These are phyloP conservation scores for Bathelium albidoporum DNA, from an alignment of 495 filamentous ascomycete species.

Conservation along the genomic window DNA sequence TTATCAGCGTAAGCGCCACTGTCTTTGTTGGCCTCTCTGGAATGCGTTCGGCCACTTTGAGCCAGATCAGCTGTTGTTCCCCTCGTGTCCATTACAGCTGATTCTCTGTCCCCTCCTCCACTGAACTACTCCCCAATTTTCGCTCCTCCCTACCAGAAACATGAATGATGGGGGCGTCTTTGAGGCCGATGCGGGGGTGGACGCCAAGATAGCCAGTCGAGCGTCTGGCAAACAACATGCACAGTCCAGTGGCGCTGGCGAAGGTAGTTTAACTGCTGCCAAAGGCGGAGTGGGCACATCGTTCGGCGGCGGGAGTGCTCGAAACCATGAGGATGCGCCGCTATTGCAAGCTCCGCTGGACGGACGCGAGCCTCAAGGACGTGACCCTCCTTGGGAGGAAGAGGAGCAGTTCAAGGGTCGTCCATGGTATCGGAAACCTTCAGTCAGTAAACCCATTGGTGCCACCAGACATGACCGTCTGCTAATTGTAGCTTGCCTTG, in stretches of 20 bases:
- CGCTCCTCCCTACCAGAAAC: not conserved
- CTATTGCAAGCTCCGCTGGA: slow-evolving; percentile 5
- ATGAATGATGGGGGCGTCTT: not conserved
- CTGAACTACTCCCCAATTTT: not conserved
- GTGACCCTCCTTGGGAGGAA: slow-evolving; percentile 32
- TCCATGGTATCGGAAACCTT: slow-evolving; percentile 63
- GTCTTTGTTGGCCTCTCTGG: not conserved
- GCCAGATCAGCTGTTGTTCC: not conserved
- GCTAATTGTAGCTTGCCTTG: not conserved
- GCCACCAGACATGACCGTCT: slow-evolving; percentile 5
- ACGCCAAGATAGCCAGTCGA: not conserved
- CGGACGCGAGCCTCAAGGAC: slow-evolving; percentile 11
- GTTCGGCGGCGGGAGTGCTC: not conserved
- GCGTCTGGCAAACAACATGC: not conserved
- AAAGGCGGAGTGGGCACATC: not conserved
- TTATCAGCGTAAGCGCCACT: not conserved
- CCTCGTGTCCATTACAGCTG: not conserved
- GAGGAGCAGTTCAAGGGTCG: slow-evolving; percentile 50
- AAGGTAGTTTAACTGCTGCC: not conserved
- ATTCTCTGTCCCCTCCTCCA: not conserved
- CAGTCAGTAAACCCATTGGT: slow-evolving; percentile 41
- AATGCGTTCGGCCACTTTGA: not conserved
- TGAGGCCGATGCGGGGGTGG: not conserved
- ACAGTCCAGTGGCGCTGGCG: not conserved
- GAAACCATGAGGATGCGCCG: slow-evolving; percentile 12